Evolutionary conservation across 257 asterid genomes (phyloP).

Genomic region (Echites panduratus): DNA sequence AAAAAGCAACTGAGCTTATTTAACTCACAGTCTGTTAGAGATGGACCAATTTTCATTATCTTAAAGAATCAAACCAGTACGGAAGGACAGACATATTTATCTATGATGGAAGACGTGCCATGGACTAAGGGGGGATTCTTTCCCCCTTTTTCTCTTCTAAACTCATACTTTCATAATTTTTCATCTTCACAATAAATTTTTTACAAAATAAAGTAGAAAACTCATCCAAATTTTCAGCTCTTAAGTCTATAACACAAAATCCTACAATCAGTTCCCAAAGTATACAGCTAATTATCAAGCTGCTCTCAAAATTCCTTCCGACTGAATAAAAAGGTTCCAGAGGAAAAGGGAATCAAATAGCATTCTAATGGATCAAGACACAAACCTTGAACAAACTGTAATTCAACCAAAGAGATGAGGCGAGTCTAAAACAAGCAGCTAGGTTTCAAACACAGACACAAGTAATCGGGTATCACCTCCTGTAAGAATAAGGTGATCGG

Average conservation of each 20-base stretch:
- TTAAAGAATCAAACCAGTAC: not conserved
- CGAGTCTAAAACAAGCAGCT: conserved; percentile 19
- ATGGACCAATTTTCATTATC: not conserved
- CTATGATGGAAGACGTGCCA: not conserved
- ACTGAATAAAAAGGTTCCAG: no score
- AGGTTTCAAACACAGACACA: conserved; percentile 3
- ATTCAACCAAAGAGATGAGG: conserved; percentile 22
- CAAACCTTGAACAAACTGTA: conserved; percentile 30
- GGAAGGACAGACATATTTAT: not conserved
- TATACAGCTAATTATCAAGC: conserved; percentile 16
- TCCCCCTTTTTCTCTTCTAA: not conserved
- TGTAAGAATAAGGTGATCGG: conserved; percentile 75
- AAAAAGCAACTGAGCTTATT: not conserved
- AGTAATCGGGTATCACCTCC: conserved; percentile 96
- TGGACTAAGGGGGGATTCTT: not conserved
- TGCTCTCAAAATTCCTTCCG: conserved; percentile 1
- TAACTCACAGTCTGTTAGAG: not conserved
- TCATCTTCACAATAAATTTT: not conserved
- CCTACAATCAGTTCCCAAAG: conserved; percentile 24
- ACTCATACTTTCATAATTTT: not conserved
- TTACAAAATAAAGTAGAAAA: not conserved
- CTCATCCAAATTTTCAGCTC: conserved; percentile 1
- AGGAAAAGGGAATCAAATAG: conserved; percentile 14
- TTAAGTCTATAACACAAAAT: conserved; percentile 8
- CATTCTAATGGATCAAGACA: conserved; percentile 24